phyloP scores from a whole-genome alignment of 2,329 filamentous ascomycete species.

The Aspergillus hortae region DNA sequence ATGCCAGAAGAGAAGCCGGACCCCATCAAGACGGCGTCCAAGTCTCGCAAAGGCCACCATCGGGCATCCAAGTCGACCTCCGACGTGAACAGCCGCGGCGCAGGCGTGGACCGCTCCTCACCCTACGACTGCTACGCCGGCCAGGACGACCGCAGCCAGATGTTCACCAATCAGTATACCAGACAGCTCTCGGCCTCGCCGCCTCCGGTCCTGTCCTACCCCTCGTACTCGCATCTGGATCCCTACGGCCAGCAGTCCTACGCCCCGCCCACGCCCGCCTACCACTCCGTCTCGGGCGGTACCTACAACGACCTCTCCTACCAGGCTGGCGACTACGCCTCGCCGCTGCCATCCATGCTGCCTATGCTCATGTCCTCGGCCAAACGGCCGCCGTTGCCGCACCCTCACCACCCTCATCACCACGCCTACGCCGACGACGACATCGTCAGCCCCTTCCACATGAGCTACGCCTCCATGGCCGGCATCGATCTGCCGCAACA shows the following conservation, averaged over 20 bases:
- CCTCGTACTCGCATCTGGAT: conserved; percentile 46
- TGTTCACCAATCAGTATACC: conserved; percentile 58
- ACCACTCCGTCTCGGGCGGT: conserved; percentile 27
- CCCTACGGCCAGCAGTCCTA: conserved; percentile 36
- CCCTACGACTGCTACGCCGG: conserved; percentile 31
- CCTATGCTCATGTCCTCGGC: conserved; percentile 41
- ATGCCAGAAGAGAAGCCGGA: conserved; percentile 51
- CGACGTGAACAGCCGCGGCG: conserved; percentile 18
- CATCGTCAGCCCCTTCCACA: conserved; percentile 57
- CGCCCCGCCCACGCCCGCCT: conserved; percentile 28
- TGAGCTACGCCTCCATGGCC: conserved; percentile 59
- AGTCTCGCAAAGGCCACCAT: conserved; percentile 22
- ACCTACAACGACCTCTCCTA: conserved; percentile 32
- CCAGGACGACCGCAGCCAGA: conserved; percentile 47
- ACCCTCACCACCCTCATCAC: not conserved
- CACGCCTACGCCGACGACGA: conserved; percentile 52
- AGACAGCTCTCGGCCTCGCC: conserved; percentile 59
- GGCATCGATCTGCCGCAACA: conserved; percentile 50
- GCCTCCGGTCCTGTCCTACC: conserved; percentile 54
- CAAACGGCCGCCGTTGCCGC: conserved; percentile 43
- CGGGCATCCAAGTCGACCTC: conserved; percentile 25
- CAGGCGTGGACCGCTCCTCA: conserved; percentile 28
- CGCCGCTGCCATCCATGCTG: conserved; percentile 40
- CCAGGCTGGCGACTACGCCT: conserved; percentile 39
- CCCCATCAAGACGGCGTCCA: conserved; percentile 22